These are phyloP conservation scores for Penicillium polonicum DNA, from an alignment of 2,329 filamentous ascomycete species.

Conservation along the genomic window DNA sequence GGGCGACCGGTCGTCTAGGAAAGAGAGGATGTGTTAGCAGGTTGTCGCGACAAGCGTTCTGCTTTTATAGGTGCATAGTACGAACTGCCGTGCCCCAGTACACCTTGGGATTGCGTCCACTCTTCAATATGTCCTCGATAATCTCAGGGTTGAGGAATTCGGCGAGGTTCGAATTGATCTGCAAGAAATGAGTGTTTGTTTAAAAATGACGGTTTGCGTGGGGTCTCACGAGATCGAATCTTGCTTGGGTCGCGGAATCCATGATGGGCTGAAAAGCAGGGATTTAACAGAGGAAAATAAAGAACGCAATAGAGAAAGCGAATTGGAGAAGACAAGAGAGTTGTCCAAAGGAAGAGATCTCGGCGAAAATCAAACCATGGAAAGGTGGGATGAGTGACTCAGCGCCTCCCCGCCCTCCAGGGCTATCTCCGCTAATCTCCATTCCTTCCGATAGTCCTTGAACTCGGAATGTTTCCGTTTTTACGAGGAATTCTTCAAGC, in stretches of 20 bases:
- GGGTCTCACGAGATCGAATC: neutral
- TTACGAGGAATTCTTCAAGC: too few relatives aligned
- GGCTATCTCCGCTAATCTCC: neutral
- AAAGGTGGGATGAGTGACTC: neutral
- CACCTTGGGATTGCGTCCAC: slow-evolving; percentile 31
- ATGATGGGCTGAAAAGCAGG: neutral
- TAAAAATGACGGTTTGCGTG: too few relatives aligned
- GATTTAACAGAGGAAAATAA: neutral
- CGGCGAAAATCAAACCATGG: neutral
- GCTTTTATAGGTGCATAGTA: neutral
- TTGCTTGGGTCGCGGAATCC: neutral
- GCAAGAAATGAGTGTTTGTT: neutral
- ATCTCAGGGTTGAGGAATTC: slow-evolving; percentile 74
- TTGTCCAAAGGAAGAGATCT: neutral
- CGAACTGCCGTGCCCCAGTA: slow-evolving; percentile 42
- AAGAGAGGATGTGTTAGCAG: neutral
- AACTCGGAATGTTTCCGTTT: neutral
- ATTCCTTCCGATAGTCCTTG: neutral
- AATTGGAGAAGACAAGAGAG: neutral
- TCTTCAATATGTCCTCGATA: slow-evolving; percentile 31
- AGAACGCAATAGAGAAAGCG: neutral
- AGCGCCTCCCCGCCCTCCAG: neutral
- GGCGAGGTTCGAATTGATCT: slow-evolving; percentile 73
- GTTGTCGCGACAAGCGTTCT: neutral
- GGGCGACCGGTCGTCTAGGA: slow-evolving; percentile 62